Conservation (phyloP, 1,284 basidiomycete genomes). For the Earliella scabrosa region DNA sequence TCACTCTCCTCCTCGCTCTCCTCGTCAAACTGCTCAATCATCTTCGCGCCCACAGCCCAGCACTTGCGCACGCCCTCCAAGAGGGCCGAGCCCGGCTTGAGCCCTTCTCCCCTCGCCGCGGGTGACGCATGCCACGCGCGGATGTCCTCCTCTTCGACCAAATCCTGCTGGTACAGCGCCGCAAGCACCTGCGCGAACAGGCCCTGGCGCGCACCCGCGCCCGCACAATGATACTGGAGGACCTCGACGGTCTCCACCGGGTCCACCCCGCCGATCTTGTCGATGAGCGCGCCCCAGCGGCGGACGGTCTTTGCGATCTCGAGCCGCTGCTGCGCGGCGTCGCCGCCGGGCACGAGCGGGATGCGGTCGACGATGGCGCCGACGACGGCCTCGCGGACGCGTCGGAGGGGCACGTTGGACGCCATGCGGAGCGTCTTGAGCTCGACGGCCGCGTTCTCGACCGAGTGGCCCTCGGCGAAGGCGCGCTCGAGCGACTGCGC, state of each 20-base stretch:
- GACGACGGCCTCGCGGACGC: slow-evolving; percentile 82
- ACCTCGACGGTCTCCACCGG: slow-evolving; percentile 72
- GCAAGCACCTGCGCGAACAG: slow-evolving; percentile 80
- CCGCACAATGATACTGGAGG: slow-evolving; percentile 73
- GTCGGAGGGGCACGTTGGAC: slow-evolving; percentile 80
- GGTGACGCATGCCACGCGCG: slow-evolving; percentile 67
- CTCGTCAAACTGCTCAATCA: slow-evolving; percentile 80
- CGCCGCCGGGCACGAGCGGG: slow-evolving; percentile 55
- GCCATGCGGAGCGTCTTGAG: slow-evolving; percentile 95
- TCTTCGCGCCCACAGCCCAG: slow-evolving; percentile 70
- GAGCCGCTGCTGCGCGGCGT: slow-evolving; percentile 61
- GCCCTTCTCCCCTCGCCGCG: slow-evolving; percentile 51
- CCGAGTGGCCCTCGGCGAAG: slow-evolving; percentile 87
- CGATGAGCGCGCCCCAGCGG: slow-evolving; percentile 76
- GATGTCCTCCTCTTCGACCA: slow-evolving; percentile 82
- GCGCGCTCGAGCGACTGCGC: slow-evolving; percentile 85
- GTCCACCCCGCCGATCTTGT: slow-evolving; percentile 74
- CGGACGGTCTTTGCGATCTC: slow-evolving; percentile 62
- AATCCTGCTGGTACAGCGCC: slow-evolving; percentile 75
- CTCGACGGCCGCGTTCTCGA: slow-evolving; percentile 92
- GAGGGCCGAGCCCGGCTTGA: slow-evolving; percentile 40
- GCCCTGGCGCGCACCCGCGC: slow-evolving; percentile 54
- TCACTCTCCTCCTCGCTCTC: slow-evolving; percentile 57
- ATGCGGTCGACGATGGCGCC: slow-evolving; percentile 73
- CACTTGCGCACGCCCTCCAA: slow-evolving; percentile 66